These are phyloP conservation scores for Leptographium lundbergii DNA, from an alignment of 2,329 filamentous ascomycete species.

Conservation along the genomic window DNA sequence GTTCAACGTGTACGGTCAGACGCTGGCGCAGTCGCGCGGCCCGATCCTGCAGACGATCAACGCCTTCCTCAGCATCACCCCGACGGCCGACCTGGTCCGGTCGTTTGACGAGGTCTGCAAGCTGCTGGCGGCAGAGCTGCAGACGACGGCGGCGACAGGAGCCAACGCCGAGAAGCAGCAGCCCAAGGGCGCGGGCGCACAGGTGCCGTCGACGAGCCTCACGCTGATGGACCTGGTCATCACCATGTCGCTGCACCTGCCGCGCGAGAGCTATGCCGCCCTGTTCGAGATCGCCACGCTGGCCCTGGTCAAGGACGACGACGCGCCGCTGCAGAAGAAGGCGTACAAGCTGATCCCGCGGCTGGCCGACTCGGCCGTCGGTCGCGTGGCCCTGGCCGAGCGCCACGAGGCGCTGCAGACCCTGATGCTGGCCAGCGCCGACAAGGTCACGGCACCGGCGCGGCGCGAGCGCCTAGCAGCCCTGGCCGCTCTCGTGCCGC, in stretches of 20 bases:
- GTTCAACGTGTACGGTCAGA: slow-evolving; percentile 99
- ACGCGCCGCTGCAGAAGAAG: slow-evolving; percentile 95
- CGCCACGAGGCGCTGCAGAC: slow-evolving; percentile 67
- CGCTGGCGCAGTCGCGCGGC: slow-evolving; percentile 79
- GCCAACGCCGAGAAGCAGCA: slow-evolving; percentile 29
- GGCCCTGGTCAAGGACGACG: slow-evolving; percentile 67
- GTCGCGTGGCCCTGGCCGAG: slow-evolving; percentile 61
- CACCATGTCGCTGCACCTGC: slow-evolving; percentile 87
- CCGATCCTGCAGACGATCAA: slow-evolving; percentile 92
- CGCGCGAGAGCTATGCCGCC: slow-evolving; percentile 68
- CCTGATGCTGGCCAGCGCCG: slow-evolving; percentile 65
- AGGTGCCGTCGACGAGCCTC: slow-evolving; percentile 83
- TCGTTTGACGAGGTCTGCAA: slow-evolving; percentile 80
- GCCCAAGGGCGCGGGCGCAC: slow-evolving; percentile 17
- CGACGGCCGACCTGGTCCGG: slow-evolving; percentile 63
- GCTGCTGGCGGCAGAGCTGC: slow-evolving; percentile 64
- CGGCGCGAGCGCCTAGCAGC: slow-evolving; percentile 77
- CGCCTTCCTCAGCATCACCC: slow-evolving; percentile 80
- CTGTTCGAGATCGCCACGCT: slow-evolving; percentile 80
- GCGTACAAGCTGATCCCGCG: slow-evolving; percentile 96
- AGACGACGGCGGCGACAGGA: neutral
- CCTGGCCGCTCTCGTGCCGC: slow-evolving; percentile 66
- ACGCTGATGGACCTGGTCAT: slow-evolving; percentile 96
- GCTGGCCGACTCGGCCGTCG: slow-evolving; percentile 67
- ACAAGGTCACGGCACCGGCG: slow-evolving; percentile 78